Evolutionary conservation across 257 asterid species (phyloP), one percentile per base, ranked within the genome.

Genomic region (Scutellaria baicalensis): DNA sequence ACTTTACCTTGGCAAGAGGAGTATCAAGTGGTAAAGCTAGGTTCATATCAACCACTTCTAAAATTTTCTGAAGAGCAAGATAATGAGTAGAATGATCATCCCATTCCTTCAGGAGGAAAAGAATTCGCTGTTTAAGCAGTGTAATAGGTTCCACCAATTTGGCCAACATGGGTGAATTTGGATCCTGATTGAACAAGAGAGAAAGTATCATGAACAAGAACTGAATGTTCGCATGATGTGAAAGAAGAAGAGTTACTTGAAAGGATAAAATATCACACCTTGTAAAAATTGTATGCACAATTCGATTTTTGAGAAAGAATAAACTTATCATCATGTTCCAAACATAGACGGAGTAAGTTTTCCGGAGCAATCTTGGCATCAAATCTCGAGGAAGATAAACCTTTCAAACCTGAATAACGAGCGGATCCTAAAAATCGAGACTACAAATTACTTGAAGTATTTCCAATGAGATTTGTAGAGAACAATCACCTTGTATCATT

Each of bases 291-390:
- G 86, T 89, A 86, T 1, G 83, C 36, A 13, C 48, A 60, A 57
- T 78, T 66, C 60, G 90, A 76, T 70, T 82, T 84, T 35, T 66
- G 73, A 43, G 87, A 66, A 64, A 42, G 73, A 47, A 44, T 66
- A 72, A 82, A 83, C 75, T 68, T 89, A 16, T 80, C 72, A 60
- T 86, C 92, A 77, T 91, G 89, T 90, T 89, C 97, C 81, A 94
- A 77, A 76, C 95, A 83, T 56, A 94, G 84, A 72, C 90, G 88
- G 47, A 94, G 85, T 50, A 89, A 77, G 78, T 94, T 96, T 70
- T 91, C 99, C 5, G 96, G 99, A 1, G 89, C 75, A 77, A 91
- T 75, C 83, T 83, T 89, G 16, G 96, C 84, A 83, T 94, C 97
- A 49, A 87, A 82, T 73, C 62, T 75, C 50, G 95, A 85, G 63